Percentiles rank a stretch among this genome's conserved stretches.
Evolutionary conservation across 2,329 filamentous ascomycete genomes (phyloP).

Genomic region (Claviceps pazoutovae): DNA sequence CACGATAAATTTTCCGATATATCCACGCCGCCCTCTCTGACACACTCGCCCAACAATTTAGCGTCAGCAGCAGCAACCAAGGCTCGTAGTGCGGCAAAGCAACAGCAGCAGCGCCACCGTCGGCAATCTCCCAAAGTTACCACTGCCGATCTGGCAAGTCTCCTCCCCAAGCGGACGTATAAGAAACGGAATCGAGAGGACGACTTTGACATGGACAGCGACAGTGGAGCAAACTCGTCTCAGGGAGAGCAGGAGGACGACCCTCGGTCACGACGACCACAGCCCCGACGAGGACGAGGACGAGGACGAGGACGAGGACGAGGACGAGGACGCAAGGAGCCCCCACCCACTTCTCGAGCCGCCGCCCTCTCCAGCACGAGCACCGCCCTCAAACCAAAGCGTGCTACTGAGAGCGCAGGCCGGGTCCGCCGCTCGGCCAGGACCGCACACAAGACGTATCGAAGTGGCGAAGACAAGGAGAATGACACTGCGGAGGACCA

Average conservation of each 20-base stretch:
- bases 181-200: constrained; percentile 23
- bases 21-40: constrained; percentile 52
- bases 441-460: constrained; percentile 32
- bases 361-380: constrained; percentile 15
- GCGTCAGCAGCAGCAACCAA: constrained; percentile 13
- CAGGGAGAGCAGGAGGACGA: constrained; percentile 41
- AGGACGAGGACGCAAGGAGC: constrained; percentile 14
- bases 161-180: constrained; percentile 39
- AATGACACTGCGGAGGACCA: constrained; percentile 29
- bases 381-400: constrained; percentile 13
- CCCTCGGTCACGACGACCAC: neutral
- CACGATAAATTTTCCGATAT: constrained; percentile 32
- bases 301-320: constrained; percentile 9
- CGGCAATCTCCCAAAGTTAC: constrained; percentile 31
- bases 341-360: neutral
- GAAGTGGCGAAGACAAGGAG: constrained; percentile 44
- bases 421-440: constrained; percentile 11
- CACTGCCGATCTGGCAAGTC: constrained; percentile 38
- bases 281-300: neutral
- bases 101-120: constrained; percentile 18
- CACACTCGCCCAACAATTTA: constrained; percentile 46
- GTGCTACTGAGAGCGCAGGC: constrained; percentile 7
- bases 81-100: constrained; percentile 18
- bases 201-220: constrained; percentile 27
- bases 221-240: constrained; percentile 34